A percentile compares a stretch with the other conserved stretches of the same genome.
phyloP scores from a whole-genome alignment of 495 filamentous ascomycete genomes.

The Aspergillus sclerotiicarbonarius region DNA sequence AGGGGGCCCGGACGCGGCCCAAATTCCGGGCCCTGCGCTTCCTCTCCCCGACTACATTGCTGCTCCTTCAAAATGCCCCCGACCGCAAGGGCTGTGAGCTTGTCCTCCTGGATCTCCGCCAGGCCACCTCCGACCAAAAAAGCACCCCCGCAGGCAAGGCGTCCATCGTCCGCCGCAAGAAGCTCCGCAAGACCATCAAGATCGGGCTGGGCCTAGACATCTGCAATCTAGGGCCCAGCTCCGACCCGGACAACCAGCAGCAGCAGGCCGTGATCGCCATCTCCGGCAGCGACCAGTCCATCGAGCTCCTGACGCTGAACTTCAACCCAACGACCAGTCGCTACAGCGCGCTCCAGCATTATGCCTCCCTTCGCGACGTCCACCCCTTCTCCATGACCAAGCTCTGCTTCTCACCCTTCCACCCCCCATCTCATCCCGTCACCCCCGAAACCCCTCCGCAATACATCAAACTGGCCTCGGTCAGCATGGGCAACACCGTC shows the following conservation, averaged over 20 bases:
- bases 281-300: constrained; percentile 77
- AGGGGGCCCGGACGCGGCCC: constrained; percentile 34
- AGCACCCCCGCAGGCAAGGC: constrained; percentile 24
- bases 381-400: constrained; percentile 86
- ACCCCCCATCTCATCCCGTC: constrained; percentile 51
- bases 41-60: constrained; percentile 55
- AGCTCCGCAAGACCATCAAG: constrained; percentile 55
- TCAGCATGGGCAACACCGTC: constrained; percentile 79
- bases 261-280: constrained; percentile 83
- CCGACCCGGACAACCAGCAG: constrained; percentile 53
- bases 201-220: constrained; percentile 74
- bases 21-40: constrained; percentile 72
- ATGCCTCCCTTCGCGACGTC: constrained; percentile 65
- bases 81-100: constrained; percentile 66
- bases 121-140: constrained; percentile 10
- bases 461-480: constrained; percentile 77
- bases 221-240: constrained; percentile 53
- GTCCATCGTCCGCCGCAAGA: constrained; percentile 49
- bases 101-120: constrained; percentile 54
- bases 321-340: constrained; percentile 33
- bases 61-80: constrained; percentile 52
- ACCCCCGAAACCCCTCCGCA: constrained; percentile 49
- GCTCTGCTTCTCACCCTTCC: constrained; percentile 73
- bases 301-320: constrained; percentile 74
- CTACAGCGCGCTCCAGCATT: constrained; percentile 57